Percentiles rank a stretch among this genome's conserved stretches.
Conservation (phyloP, 768 basidiomycete genomes). For the Austroboletus eburneus region DNA sequence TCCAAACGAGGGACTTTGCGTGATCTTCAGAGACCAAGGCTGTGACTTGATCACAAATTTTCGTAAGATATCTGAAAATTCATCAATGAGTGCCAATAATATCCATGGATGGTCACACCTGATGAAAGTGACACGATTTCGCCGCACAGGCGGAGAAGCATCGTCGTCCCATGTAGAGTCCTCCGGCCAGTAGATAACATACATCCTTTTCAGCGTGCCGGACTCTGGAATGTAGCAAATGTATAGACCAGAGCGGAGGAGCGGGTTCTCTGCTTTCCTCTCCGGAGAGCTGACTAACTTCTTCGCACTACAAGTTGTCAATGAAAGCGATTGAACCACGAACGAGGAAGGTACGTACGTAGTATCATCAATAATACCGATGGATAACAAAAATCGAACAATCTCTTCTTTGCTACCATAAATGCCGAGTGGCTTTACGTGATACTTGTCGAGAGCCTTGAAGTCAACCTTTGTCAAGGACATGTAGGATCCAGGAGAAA, state of each 20-base stretch:
- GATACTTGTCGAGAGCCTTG: slow-evolving; percentile 42
- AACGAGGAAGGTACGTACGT: slow-evolving; percentile 32
- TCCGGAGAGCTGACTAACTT: slow-evolving; percentile 7
- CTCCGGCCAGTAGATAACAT: slow-evolving; percentile 62
- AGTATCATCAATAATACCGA: slow-evolving; percentile 34
- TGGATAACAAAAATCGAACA: slow-evolving; percentile 39
- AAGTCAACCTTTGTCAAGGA: slow-evolving; percentile 59
- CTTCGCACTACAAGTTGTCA: slow-evolving; percentile 10
- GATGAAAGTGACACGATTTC: slow-evolving; percentile 60
- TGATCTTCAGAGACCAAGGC: slow-evolving; percentile 49
- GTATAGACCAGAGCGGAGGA: slow-evolving; percentile 52
- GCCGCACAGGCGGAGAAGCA: slow-evolving; percentile 41
- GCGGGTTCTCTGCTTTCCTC: slow-evolving; percentile 8
- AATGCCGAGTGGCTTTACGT: slow-evolving; percentile 47
- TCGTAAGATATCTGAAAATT: slow-evolving; percentile 48
- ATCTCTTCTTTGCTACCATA: slow-evolving; percentile 55
- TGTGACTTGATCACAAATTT: slow-evolving; percentile 51
- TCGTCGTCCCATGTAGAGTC: slow-evolving; percentile 54
- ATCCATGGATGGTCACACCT: slow-evolving; percentile 31
- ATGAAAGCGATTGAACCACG: background rate
- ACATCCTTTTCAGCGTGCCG: slow-evolving; percentile 25
- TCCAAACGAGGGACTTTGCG: slow-evolving; percentile 44
- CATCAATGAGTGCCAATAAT: background rate
- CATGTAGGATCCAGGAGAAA: slow-evolving; percentile 48
- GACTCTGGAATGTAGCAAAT: slow-evolving; percentile 27